A percentile compares a stretch with the other conserved stretches of the same genome.
phyloP scores from a whole-genome alignment of 2,329 filamentous ascomycete genomes.

The Pseudocercospora pini-densiflorae region DNA sequence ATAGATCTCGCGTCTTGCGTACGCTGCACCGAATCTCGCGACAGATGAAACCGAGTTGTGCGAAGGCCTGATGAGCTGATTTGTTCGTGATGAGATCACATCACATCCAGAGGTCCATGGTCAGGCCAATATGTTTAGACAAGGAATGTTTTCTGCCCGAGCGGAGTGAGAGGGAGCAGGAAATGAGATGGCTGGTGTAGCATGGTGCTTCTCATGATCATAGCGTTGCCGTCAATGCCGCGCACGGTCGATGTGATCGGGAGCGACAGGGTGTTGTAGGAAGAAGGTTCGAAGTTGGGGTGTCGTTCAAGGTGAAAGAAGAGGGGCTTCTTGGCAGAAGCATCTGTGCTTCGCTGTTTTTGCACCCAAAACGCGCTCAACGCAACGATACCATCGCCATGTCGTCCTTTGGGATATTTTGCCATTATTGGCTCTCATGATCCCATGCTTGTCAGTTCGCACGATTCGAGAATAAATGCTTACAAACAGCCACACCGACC shows the following conservation, averaged over 20 bases:
- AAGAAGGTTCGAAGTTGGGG: not conserved
- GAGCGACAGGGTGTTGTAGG: not conserved
- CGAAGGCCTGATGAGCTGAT: not conserved
- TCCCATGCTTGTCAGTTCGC: not conserved
- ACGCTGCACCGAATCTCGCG: not conserved
- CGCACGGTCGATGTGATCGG: not conserved
- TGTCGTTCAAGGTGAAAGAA: not conserved
- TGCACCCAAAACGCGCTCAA: not conserved
- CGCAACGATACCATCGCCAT: not conserved
- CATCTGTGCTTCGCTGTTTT: not conserved
- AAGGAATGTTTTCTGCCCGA: not conserved
- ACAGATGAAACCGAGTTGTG: not conserved
- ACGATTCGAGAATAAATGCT: not conserved
- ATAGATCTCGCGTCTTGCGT: not conserved
- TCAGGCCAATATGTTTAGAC: not conserved
- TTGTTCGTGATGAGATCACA: not conserved
- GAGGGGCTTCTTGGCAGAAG: not conserved
- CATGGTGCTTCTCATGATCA: not conserved
- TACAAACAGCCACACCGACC: not conserved
- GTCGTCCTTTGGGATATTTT: not conserved
- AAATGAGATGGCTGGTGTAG: conserved; percentile 1
- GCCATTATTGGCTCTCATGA: not conserved
- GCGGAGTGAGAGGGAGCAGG: not conserved
- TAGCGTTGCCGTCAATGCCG: conserved; percentile 1
- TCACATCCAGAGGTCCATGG: conserved; percentile 1